Percentiles rank a stretch among this genome's conserved stretches.
Evolutionary conservation across 2,329 filamentous ascomycete genomes (phyloP).

Genomic region (Teratosphaeria destructans): DNA sequence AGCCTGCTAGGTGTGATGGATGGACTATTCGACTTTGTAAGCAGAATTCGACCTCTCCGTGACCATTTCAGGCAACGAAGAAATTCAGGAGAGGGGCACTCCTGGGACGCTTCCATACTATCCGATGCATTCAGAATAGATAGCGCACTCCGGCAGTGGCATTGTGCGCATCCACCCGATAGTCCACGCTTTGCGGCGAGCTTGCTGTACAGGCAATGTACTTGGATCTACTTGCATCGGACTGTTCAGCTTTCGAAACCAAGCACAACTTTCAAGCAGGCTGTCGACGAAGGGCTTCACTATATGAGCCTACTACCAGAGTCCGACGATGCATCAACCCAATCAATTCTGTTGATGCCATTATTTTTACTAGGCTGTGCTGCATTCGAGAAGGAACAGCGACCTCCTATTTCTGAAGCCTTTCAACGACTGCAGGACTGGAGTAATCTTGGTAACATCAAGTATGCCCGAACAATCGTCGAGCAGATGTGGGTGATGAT

Average conservation of each 20-base stretch:
- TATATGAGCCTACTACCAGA: conserved; percentile 45
- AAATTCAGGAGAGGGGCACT: conserved; percentile 50
- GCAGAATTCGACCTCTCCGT: conserved; percentile 66
- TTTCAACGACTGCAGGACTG: conserved; percentile 47
- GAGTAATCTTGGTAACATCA: conserved; percentile 49
- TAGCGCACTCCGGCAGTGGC: conserved; percentile 62
- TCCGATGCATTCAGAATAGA: conserved; percentile 68
- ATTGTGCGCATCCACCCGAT: conserved; percentile 45
- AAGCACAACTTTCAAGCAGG: conserved; percentile 44
- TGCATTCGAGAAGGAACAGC: conserved; percentile 45
- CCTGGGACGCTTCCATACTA: conserved; percentile 62
- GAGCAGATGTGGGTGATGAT: conserved; percentile 49
- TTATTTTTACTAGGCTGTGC: conserved; percentile 52
- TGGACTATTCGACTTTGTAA: conserved; percentile 67
- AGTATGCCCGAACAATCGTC: conserved; percentile 45
- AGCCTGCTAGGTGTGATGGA: conserved; percentile 72
- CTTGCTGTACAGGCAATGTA: conserved; percentile 51
- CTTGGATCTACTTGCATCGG: conserved; percentile 54
- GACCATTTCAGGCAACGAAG: conserved; percentile 64
- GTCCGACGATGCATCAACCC: conserved; percentile 32
- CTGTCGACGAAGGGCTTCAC: conserved; percentile 48
- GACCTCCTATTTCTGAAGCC: conserved; percentile 43
- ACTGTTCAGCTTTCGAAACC: conserved; percentile 47
- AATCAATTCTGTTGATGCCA: conserved; percentile 51
- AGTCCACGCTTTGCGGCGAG: conserved; percentile 46